These are phyloP conservation scores for Cordyceps tenuipes DNA, from an alignment of 2,329 filamentous ascomycete genomes.

Conservation along the genomic window DNA sequence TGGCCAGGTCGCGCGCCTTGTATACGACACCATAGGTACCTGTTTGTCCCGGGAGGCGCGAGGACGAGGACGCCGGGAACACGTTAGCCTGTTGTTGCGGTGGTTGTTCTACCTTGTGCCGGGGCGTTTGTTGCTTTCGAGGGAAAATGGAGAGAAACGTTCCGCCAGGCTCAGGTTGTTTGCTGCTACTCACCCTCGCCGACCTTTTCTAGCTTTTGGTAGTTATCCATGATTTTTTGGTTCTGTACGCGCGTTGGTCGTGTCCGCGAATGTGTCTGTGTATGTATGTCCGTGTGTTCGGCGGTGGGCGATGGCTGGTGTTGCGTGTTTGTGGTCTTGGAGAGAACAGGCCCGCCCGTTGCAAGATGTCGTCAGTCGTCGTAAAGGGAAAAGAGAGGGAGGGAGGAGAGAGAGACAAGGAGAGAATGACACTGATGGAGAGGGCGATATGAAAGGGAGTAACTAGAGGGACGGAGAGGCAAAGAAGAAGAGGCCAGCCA, in stretches of 20 bases:
- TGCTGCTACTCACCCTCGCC: constrained; percentile 64
- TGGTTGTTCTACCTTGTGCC: not conserved
- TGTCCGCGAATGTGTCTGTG: not conserved
- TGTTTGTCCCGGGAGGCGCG: constrained; percentile 25
- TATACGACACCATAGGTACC: constrained; percentile 94
- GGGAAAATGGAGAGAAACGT: not conserved
- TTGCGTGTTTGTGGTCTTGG: not conserved
- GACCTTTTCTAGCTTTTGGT: constrained; percentile 94
- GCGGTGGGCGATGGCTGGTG: not conserved
- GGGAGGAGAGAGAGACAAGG: not conserved
- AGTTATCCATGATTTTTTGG: constrained; percentile 68
- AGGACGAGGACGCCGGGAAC: not conserved
- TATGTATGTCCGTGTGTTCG: not conserved
- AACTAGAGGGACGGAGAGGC: not conserved
- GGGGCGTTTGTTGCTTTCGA: not conserved
- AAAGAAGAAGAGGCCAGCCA: not conserved
- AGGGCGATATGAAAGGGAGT: not conserved
- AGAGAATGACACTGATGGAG: not conserved
- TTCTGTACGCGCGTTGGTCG: constrained; percentile 2
- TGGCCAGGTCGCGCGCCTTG: constrained; percentile 79
- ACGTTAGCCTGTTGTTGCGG: not conserved
- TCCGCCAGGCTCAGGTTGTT: not conserved
- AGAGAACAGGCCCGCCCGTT: constrained; percentile 10
- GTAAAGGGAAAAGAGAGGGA: not conserved
- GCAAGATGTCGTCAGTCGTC: not conserved